A percentile compares a stretch with the other conserved stretches of the same genome.
These are phyloP conservation scores for Paraglomus occultum DNA, from an alignment of 192 early-diverging fungal species.

Conservation along the genomic window DNA sequence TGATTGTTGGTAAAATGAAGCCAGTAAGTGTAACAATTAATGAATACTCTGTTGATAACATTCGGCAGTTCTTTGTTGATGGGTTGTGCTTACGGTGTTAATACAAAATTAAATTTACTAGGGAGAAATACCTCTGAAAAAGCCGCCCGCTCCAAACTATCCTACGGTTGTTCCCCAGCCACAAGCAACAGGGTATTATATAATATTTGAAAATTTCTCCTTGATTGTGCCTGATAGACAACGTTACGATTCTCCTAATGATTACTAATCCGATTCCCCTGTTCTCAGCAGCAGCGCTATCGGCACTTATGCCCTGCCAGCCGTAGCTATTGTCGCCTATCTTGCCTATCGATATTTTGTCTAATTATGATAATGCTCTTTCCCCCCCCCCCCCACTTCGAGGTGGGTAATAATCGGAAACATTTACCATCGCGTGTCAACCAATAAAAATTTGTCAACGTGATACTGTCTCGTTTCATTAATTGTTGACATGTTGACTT, in stretches of 20 bases:
- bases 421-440: too few species aligned
- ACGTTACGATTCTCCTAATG: too few species aligned
- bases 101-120: neutral
- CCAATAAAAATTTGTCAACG: too few species aligned
- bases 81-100: neutral
- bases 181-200: neutral
- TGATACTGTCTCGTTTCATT: too few species aligned
- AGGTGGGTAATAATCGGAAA: too few species aligned
- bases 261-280: too few species aligned
- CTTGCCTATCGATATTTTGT: neutral
- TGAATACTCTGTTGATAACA: neutral
- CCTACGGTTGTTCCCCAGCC: neutral
- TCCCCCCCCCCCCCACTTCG: too few species aligned
- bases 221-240: neutral
- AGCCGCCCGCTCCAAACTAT: neutral
- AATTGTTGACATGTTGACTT: too few species aligned
- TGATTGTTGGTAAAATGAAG: constrained; percentile 68
- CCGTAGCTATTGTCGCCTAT: neutral
- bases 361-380: neutral
- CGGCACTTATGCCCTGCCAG: neutral
- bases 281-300: neutral
- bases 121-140: constrained; percentile 3
- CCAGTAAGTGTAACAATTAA: constrained; percentile 40
- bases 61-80: neutral
- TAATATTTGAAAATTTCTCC: neutral